phyloP scores from a whole-genome alignment of 805 yeast species.

The Naumovozyma baii region DNA sequence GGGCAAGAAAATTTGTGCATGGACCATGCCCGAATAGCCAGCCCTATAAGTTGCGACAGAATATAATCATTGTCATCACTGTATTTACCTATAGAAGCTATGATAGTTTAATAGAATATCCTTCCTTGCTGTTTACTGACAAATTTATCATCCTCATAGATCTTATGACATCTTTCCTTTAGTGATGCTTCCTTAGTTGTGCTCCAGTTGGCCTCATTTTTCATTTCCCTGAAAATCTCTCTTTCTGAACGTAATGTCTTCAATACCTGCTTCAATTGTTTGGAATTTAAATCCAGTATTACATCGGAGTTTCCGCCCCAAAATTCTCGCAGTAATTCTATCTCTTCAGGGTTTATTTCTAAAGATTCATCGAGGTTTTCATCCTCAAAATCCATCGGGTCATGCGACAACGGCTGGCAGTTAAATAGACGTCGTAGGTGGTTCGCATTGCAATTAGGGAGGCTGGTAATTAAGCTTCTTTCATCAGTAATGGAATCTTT shows the following conservation, averaged over 20 bases:
- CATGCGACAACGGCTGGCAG: background rate
- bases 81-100: no score
- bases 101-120: no score
- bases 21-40: no score
- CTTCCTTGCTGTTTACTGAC: background rate
- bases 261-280: background rate
- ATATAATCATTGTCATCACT: no score
- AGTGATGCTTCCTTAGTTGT: background rate
- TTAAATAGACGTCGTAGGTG: background rate
- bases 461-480: background rate
- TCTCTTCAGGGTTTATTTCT: background rate
- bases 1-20: no score
- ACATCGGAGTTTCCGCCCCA: background rate
- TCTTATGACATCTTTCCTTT: conserved; percentile 1
- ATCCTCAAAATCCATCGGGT: background rate
- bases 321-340: background rate
- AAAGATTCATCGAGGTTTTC: background rate
- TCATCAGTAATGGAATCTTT: background rate
- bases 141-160: background rate
- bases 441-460: background rate
- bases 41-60: no score
- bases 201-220: background rate
- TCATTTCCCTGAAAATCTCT: background rate
- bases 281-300: background rate
- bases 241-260: background rate